A percentile compares a stretch with the other conserved stretches of the same genome.
These are phyloP conservation scores for Colletotrichum higginsianum DNA, from an alignment of 2,329 filamentous ascomycete genomes.

Conservation along the genomic window DNA sequence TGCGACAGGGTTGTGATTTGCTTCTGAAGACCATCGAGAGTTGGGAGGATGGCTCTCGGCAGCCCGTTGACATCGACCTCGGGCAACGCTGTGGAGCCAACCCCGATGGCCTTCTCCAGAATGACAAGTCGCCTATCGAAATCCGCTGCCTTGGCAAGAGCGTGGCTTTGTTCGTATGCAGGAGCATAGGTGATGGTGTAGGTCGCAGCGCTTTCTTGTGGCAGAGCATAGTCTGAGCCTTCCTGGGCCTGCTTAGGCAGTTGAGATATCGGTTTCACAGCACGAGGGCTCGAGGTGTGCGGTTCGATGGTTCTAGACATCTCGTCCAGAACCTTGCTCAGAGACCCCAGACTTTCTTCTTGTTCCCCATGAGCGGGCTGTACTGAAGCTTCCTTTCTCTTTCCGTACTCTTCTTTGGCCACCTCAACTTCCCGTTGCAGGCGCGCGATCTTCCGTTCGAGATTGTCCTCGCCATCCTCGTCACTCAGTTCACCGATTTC, in stretches of 20 bases:
- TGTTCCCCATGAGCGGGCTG: constrained; percentile 57
- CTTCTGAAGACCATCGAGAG: constrained; percentile 84
- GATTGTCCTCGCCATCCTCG: constrained; percentile 76
- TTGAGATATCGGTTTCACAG: constrained; percentile 8
- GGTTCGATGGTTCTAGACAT: constrained; percentile 61
- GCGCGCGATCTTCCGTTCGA: constrained; percentile 85
- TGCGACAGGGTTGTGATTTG: constrained; percentile 84
- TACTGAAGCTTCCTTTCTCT: constrained; percentile 63
- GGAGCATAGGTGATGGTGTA: constrained; percentile 77
- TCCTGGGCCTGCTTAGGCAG: constrained; percentile 43
- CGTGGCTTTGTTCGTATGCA: constrained; percentile 77
- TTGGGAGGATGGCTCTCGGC: constrained; percentile 82
- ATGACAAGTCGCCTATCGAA: constrained; percentile 87
- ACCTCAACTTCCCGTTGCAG: constrained; percentile 87
- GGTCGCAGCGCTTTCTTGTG: constrained; percentile 51
- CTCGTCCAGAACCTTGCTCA: constrained; percentile 81
- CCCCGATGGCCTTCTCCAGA: constrained; percentile 86
- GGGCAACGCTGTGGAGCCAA: constrained; percentile 78
- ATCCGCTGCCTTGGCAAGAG: constrained; percentile 84
- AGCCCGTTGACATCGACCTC: constrained; percentile 71
- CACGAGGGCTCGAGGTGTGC: constrained; percentile 41
- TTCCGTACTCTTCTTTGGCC: constrained; percentile 74
- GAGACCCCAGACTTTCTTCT: constrained; percentile 73
- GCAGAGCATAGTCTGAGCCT: constrained; percentile 43
- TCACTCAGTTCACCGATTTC: constrained; percentile 84